Conservation (phyloP, 2,329 filamentous ascomycete genomes). For the Botryotinia calthae region DNA sequence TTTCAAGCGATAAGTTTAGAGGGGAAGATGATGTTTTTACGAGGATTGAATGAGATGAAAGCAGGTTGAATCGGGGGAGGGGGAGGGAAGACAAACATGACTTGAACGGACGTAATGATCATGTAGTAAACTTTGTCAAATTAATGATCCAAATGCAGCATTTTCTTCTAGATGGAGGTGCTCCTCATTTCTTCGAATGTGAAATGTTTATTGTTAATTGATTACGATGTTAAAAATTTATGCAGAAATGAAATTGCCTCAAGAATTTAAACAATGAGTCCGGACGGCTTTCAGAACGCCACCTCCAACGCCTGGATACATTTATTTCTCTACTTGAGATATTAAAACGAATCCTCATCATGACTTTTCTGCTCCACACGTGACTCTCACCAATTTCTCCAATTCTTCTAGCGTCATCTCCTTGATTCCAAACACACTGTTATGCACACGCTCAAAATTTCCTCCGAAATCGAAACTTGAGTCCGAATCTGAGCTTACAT, state of each 20-base stretch:
- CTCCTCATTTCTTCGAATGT: background rate
- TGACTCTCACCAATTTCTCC: conserved; percentile 25
- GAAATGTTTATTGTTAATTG: background rate
- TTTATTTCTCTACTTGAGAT: too few relatives aligned
- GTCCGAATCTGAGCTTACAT: conserved; percentile 21
- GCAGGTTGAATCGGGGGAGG: background rate
- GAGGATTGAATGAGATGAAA: background rate
- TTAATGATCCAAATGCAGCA: background rate
- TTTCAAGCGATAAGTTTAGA: background rate
- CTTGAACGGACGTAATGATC: conserved; percentile 1
- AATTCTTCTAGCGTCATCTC: conserved; percentile 54
- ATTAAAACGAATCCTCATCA: background rate
- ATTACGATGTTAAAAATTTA: background rate
- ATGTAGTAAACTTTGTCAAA: conserved; percentile 12
- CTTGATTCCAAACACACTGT: conserved; percentile 67
- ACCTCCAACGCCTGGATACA: too few relatives aligned
- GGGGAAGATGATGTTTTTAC: background rate
- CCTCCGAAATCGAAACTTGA: conserved; percentile 33
- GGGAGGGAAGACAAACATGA: conserved; percentile 23
- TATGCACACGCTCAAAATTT: conserved; percentile 42
- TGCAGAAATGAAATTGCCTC: background rate
- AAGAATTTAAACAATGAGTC: background rate
- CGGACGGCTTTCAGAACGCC: background rate
- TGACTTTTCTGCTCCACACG: background rate
- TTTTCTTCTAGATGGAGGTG: background rate